phyloP scores from a whole-genome alignment of 1,284 basidiomycete genomes.

The Puccinia coronata region DNA sequence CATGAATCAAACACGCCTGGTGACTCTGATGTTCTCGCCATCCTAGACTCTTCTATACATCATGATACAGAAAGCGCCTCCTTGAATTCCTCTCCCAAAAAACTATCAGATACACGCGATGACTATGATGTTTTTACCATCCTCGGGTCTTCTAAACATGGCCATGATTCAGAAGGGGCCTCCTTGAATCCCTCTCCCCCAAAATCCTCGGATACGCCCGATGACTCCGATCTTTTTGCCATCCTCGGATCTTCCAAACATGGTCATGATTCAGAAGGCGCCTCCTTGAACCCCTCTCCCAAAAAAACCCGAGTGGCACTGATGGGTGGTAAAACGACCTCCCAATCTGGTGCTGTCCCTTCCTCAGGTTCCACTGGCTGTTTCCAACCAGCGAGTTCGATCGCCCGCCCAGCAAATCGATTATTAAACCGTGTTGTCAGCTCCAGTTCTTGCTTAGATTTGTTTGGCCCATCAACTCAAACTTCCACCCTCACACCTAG shows the following conservation, averaged over 20 bases:
- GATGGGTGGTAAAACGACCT: conserved; percentile 1
- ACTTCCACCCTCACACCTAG: conserved; percentile 5
- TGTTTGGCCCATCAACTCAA: conserved; percentile 8
- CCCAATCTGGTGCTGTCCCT: conserved; percentile 7
- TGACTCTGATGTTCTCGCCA: conserved; percentile 28
- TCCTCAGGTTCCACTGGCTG: not conserved
- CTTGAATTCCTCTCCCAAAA: conserved; percentile 1
- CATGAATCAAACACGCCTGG: not conserved
- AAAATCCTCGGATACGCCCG: conserved; percentile 16
- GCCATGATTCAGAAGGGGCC: too few relatives aligned
- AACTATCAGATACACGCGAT: conserved; percentile 14
- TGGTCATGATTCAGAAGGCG: not conserved
- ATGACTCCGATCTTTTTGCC: conserved; percentile 33
- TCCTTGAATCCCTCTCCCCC: not conserved
- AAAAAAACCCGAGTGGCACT: conserved; percentile 28
- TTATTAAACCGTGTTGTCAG: not conserved
- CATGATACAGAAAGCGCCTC: too few relatives aligned
- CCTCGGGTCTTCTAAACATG: too few relatives aligned
- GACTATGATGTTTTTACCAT: conserved; percentile 33
- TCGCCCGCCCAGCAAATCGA: conserved; percentile 21
- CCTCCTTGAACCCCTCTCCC: not conserved
- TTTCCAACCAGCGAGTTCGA: conserved; percentile 2
- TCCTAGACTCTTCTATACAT: too few relatives aligned
- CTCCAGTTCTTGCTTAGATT: conserved; percentile 8
- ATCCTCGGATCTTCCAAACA: conserved; percentile 16